Evolutionary conservation across 441 rosid genomes (phyloP), one percentile per base, ranked within the genome.

Genomic region (Populus hybrid): DNA sequence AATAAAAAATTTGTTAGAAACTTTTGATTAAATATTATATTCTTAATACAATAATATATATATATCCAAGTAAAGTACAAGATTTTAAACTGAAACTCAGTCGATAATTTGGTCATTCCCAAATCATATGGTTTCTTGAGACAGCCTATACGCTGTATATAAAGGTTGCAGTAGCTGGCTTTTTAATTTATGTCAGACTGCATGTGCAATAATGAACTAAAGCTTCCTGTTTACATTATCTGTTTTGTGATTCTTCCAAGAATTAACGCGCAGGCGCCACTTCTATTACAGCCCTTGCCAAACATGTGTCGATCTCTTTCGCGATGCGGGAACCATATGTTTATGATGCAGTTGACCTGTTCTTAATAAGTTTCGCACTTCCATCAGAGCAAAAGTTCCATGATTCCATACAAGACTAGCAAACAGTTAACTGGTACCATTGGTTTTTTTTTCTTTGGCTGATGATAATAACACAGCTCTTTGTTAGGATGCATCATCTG

Each of bases 181-280:
- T 46, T 46, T 46, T 46, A 1, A 46, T 46, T 46, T 46, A 4
- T 46, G 57, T 46, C 57, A 63, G 83, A 67, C 28, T 26, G 77
- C 84, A 81, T 81, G 86, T 81, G 84, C 86, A 84, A 77, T 79
- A 73, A 76, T 81, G 72, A 35, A 59, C 30, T 40, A 76, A 76
- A 81, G 76, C 54, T 40, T n/a, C 57, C 9, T 30, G 35, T 12
- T 21, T 6, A 36, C n/a, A 59, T 35, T 8, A 23, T n/a, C 67
- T 64, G 6, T n/a, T 63, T 24, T 10, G 67, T 24, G 28, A 64
- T 50, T 24, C 69, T 50, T 50, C 57, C 57, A 50, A 50, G 20
- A 50, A 23, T 77, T 7, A 40, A 72, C 59, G 36, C 40, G 63
- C 80, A 81, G 59, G 46, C 46, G 12, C 69, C 66, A 81, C 80